phyloP scores from a whole-genome alignment of 2,329 filamentous ascomycete species.

The Colletotrichum godetiae region DNA sequence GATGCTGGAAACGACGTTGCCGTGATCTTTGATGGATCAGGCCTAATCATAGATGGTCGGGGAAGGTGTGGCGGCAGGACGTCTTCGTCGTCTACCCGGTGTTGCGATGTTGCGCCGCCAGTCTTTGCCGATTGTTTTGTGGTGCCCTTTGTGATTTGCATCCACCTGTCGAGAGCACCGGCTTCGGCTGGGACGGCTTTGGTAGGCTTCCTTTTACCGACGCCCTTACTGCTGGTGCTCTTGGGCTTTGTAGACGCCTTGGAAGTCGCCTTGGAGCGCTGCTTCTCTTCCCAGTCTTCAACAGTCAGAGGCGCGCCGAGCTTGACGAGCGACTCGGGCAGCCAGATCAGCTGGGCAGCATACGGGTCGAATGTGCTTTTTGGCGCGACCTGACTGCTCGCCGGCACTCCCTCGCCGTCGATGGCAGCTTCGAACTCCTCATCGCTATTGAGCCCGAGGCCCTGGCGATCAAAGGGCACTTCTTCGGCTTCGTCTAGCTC shows the following conservation, averaged over 20 bases:
- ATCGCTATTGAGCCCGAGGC: conserved; percentile 72
- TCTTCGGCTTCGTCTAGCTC: conserved; percentile 71
- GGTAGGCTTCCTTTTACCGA: conserved; percentile 34
- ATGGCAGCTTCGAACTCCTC: conserved; percentile 67
- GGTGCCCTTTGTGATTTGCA: conserved; percentile 52
- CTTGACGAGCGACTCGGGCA: conserved; percentile 46
- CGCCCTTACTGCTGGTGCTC: neutral
- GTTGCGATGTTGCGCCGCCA: neutral
- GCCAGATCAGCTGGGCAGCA: conserved; percentile 63
- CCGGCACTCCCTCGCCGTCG: conserved; percentile 40
- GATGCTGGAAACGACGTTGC: neutral
- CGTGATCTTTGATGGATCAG: neutral
- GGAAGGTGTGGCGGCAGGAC: neutral
- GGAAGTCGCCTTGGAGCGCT: conserved; percentile 41
- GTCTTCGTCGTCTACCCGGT: neutral
- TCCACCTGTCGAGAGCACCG: conserved; percentile 54
- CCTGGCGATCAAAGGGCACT: conserved; percentile 61
- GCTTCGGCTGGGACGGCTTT: conserved; percentile 39
- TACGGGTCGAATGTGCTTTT: conserved; percentile 72
- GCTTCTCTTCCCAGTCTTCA: conserved; percentile 40
- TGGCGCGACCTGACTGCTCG: conserved; percentile 20
- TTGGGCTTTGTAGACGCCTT: conserved; percentile 39
- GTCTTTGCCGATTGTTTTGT: conserved; percentile 13
- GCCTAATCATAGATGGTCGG: neutral
- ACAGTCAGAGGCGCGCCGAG: conserved; percentile 37